Base-by-base conservation (phyloP, 495 filamentous ascomycete genomes). In the Mycothermus thermophilus region DNA sequence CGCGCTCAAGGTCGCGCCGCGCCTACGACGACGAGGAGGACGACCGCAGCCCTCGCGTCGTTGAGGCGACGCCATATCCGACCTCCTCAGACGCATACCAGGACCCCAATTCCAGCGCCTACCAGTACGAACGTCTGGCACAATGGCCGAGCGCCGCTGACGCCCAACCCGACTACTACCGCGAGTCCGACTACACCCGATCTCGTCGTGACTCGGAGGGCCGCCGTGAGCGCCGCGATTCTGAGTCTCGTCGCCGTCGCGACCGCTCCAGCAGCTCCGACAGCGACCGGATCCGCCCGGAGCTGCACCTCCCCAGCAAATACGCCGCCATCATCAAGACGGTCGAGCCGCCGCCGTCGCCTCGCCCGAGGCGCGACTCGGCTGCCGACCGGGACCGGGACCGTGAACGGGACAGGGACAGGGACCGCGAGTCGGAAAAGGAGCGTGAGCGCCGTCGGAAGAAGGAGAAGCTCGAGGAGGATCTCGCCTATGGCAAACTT, bases 1-100 rank as follows among this genome's bases (percentile, higher is more conserved):
- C 71, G 46, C 75, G 67, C 32, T 79, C 75, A 9, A 71, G 73
- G 22, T 55, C 55, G 34, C 57, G 62, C 37, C 61, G 62, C n/a
- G n/a, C n/a, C 36, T 54, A 56, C 28, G 42, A 34, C 12, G 50
- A 47, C 16, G 38, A 38, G n/a, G 50, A 46, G 8, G 57, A 54
- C 32, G 60, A 66, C 39, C 60, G 61, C 9, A 64, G 54, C 40
- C 52, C 57, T 35, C 50, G 60, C 16, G 38, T 66, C 10, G 44
- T 63, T 9, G 63, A 64, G 19, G 63, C 64, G 15, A 64, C 66
- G 26, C 62, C 63, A 11, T 70, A 72, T 35, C 59, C 61, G 13
- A 63, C 62, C 27, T 46, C 53, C 4, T 48, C 50, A 8, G 51
- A 54, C 26, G 48, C 50, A 11, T 53, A 48, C 27, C 56, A 48